Conservation (phyloP, 1,284 basidiomycete species). For the Naganishia sp. region DNA sequence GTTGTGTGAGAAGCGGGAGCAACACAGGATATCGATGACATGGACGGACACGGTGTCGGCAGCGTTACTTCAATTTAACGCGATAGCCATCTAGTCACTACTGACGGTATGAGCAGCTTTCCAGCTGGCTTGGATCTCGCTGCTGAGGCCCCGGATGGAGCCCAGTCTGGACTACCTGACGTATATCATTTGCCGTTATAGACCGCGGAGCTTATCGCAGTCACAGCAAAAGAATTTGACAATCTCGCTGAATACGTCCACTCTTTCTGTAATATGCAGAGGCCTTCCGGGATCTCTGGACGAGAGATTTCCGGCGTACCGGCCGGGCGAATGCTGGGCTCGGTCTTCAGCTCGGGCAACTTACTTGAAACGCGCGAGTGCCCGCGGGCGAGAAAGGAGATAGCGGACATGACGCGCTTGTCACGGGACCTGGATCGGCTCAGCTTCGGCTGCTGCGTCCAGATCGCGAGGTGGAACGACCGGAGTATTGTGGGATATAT, state of each 20-base stretch:
- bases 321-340: slow-evolving; percentile 1
- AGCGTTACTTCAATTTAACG: too few species aligned
- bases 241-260: background rate
- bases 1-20: too few species aligned
- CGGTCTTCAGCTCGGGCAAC: background rate
- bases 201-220: background rate
- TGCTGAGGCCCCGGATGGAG: too few species aligned
- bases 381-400: slow-evolving; percentile 5
- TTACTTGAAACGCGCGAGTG: background rate
- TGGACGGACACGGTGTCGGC: too few species aligned
- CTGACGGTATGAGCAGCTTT: too few species aligned
- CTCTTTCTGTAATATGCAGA: background rate
- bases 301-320: slow-evolving; percentile 10
- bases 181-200: background rate
- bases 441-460: background rate
- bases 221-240: background rate
- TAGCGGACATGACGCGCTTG: slow-evolving; percentile 8
- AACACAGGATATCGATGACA: too few species aligned
- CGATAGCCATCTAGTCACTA: too few species aligned
- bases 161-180: too few species aligned
- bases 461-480: slow-evolving; percentile 13
- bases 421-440: background rate
- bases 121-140: too few species aligned
- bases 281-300: background rate
- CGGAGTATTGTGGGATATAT: background rate